Evolutionary conservation across 108 stramenopile genomes (phyloP).

Genomic region (Cyclotella atomus): DNA sequence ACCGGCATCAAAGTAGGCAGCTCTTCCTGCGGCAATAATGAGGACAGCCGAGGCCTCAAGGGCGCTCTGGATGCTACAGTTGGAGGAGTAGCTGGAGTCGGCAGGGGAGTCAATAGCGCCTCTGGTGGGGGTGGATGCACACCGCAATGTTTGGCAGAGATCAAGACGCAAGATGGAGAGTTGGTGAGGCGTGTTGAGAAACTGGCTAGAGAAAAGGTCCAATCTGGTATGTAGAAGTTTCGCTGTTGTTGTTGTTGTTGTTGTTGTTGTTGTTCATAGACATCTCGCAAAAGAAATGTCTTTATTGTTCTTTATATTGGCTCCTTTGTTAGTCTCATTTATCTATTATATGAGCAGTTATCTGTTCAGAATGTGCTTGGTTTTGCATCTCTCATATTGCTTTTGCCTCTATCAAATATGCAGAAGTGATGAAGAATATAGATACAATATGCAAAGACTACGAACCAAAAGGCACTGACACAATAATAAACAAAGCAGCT

Average conservation of each 20-base stretch:
- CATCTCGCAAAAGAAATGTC: not conserved
- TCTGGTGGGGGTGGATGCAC: not conserved
- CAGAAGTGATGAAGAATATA: not conserved
- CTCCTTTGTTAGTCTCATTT: too few relatives aligned
- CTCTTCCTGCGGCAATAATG: not conserved
- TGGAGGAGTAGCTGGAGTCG: not conserved
- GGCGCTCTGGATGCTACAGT: not conserved
- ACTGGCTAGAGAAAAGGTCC: slow-evolving; percentile 15
- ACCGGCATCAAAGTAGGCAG: slow-evolving; percentile 5
- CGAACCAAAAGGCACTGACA: not conserved
- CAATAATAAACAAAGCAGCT: too few relatives aligned
- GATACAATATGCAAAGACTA: not conserved
- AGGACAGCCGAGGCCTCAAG: not conserved
- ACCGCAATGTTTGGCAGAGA: slow-evolving; percentile 5
- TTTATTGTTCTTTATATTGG: not conserved
- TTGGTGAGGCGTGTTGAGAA: slow-evolving; percentile 18
- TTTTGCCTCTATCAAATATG: not conserved
- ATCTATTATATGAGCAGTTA: too few relatives aligned
- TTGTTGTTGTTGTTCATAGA: not conserved
- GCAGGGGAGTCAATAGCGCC: not conserved
- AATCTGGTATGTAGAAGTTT: not conserved
- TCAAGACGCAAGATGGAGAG: slow-evolving; percentile 15
- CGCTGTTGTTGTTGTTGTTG: not conserved
- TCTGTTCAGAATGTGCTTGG: too few relatives aligned
- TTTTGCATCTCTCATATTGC: too few relatives aligned